Conservation (phyloP, 768 basidiomycete species). For the Leccinellum luteum region DNA sequence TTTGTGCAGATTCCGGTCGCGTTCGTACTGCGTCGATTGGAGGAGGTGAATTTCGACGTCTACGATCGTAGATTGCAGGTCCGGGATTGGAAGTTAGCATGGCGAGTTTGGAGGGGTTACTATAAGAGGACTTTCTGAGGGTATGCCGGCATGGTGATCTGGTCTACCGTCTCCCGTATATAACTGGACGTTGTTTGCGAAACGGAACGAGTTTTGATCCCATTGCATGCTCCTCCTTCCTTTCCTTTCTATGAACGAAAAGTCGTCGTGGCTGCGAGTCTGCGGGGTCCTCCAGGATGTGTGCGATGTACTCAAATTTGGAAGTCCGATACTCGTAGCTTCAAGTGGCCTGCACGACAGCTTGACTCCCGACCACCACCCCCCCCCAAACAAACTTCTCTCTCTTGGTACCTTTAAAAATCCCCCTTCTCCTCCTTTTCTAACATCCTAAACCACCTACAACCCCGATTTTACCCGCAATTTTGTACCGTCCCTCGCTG, state of each 20-base stretch:
- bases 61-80: slow-evolving; percentile 62
- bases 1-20: slow-evolving; percentile 59
- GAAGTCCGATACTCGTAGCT: slow-evolving; percentile 36
- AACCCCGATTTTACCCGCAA: slow-evolving; percentile 2
- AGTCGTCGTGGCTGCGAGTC: slow-evolving; percentile 23
- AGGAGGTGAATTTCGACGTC: slow-evolving; percentile 68
- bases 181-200: slow-evolving; percentile 2
- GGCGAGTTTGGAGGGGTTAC: slow-evolving; percentile 61
- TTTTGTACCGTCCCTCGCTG: background rate
- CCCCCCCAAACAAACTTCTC: slow-evolving; percentile 32
- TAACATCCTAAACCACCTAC: background rate
- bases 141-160: slow-evolving; percentile 32
- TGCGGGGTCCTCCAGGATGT: slow-evolving; percentile 31
- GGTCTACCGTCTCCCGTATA: slow-evolving; percentile 4
- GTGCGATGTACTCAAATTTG: slow-evolving; percentile 30
- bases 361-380: slow-evolving; percentile 36
- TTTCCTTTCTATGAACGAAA: background rate
- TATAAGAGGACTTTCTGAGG: slow-evolving; percentile 39
- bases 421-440: background rate
- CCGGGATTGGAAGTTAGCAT: slow-evolving; percentile 77
- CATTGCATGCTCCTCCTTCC: background rate
- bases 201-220: background rate
- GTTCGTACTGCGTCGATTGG: slow-evolving; percentile 62
- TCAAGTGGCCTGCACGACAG: slow-evolving; percentile 29
- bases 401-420: slow-evolving; percentile 1